A percentile compares a stretch with the other conserved stretches of the same genome.
These are phyloP conservation scores for Melastoma candidum DNA, from an alignment of 441 rosid species.

Conservation along the genomic window DNA sequence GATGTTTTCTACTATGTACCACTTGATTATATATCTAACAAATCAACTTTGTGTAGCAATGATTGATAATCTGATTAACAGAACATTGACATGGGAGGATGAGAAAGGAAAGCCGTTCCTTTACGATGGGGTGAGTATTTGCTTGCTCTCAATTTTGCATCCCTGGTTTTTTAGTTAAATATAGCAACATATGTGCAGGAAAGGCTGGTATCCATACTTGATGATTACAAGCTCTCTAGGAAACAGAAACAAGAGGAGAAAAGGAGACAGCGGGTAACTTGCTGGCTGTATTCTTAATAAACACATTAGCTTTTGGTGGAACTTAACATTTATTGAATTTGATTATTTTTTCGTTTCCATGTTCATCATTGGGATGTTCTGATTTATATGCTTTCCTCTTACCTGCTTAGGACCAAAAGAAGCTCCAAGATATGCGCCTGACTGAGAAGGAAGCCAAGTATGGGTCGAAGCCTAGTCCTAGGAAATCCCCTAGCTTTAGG, in stretches of 20 bases:
- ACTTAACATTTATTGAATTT: neutral
- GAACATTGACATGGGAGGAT: slow-evolving; percentile 52
- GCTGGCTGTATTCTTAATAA: neutral
- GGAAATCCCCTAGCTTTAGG: slow-evolving; percentile 76
- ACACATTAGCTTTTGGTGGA: too few relatives aligned
- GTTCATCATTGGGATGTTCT: neutral
- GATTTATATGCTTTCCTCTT: neutral
- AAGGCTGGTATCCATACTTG: slow-evolving; percentile 69
- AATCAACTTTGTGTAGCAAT: slow-evolving; percentile 31
- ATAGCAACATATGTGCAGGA: slow-evolving; percentile 30
- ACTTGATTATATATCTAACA: neutral
- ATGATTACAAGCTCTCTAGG: slow-evolving; percentile 81
- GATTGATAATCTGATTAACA: slow-evolving; percentile 50
- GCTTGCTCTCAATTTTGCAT: slow-evolving; percentile 2
- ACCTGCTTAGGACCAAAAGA: slow-evolving; percentile 78
- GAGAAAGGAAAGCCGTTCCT: slow-evolving; percentile 39
- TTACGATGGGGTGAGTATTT: slow-evolving; percentile 56
- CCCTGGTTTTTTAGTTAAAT: neutral
- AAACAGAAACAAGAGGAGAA: slow-evolving; percentile 82
- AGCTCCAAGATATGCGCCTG: slow-evolving; percentile 80
- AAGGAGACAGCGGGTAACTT: slow-evolving; percentile 64
- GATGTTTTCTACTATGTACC: neutral
- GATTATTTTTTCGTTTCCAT: neutral
- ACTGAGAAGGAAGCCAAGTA: slow-evolving; percentile 85
- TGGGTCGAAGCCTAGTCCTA: slow-evolving; percentile 90